These are phyloP conservation scores for Benincasa hispida DNA, from an alignment of 306 rosid genomes.

Conservation along the genomic window DNA sequence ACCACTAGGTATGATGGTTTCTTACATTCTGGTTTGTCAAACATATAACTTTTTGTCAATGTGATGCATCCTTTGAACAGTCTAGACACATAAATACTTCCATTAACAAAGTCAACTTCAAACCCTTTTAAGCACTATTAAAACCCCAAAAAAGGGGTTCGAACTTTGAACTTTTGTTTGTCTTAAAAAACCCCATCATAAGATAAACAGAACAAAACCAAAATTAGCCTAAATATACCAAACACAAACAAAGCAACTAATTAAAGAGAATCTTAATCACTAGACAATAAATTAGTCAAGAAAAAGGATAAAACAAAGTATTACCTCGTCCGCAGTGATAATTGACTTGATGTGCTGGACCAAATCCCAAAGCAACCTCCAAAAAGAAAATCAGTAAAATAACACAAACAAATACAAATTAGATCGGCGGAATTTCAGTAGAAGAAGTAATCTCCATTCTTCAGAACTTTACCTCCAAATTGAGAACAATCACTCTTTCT, in stretches of 20 bases:
- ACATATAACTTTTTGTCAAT: neutral
- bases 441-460: neutral
- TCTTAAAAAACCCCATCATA: neutral
- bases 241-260: neutral
- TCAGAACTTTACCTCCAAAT: slow-evolving; percentile 76
- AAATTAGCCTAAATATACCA: neutral
- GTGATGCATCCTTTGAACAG: neutral
- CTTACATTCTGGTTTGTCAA: neutral
- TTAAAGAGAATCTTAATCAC: neutral
- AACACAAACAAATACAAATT: neutral
- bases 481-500: slow-evolving; percentile 84
- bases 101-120: neutral
- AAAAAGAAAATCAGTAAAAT: neutral
- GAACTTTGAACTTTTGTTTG: neutral
- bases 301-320: slow-evolving; percentile 9
- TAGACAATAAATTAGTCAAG: neutral
- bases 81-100: neutral
- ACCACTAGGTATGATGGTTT: no score
- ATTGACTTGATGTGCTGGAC: slow-evolving; percentile 91
- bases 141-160: neutral
- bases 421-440: neutral
- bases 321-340: slow-evolving; percentile 91
- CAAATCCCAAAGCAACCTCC: slow-evolving; percentile 2
- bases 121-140: neutral
- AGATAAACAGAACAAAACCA: neutral